phyloP scores from a whole-genome alignment of 495 filamentous ascomycete species.

The Melanomma pulvis-pyrius region DNA sequence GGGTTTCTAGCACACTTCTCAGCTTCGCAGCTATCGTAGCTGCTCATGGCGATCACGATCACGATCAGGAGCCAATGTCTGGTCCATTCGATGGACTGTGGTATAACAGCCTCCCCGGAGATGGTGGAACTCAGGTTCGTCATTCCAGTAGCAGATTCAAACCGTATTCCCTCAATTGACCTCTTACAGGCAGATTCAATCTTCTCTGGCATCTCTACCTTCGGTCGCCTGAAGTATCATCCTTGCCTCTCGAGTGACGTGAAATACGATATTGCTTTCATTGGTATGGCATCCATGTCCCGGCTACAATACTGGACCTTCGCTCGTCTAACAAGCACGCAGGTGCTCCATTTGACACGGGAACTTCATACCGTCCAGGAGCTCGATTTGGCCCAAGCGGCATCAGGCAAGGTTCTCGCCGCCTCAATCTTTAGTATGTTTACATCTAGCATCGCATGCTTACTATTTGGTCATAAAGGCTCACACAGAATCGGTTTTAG shows the following conservation, averaged over 20 bases:
- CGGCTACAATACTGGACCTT: neutral
- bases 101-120: constrained; percentile 69
- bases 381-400: constrained; percentile 81
- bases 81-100: constrained; percentile 63
- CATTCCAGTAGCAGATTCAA: neutral
- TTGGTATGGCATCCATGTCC: constrained; percentile 32
- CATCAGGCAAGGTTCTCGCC: constrained; percentile 77
- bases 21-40: constrained; percentile 47
- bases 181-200: constrained; percentile 62
- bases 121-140: constrained; percentile 66
- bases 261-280: constrained; percentile 51
- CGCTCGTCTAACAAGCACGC: neutral
- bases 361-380: constrained; percentile 77
- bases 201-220: constrained; percentile 57
- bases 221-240: constrained; percentile 75
- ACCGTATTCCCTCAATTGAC: constrained; percentile 3
- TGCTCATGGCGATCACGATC: constrained; percentile 54
- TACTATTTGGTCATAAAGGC: constrained; percentile 46
- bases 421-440: constrained; percentile 68
- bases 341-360: constrained; percentile 67
- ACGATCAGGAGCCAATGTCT: constrained; percentile 58
- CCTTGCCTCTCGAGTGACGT: constrained; percentile 72
- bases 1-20: constrained; percentile 31
- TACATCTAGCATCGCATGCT: constrained; percentile 15
- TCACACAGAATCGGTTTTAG: constrained; percentile 59